phyloP scores from a whole-genome alignment of 306 rosid genomes.

The Vigna unguiculata region DNA sequence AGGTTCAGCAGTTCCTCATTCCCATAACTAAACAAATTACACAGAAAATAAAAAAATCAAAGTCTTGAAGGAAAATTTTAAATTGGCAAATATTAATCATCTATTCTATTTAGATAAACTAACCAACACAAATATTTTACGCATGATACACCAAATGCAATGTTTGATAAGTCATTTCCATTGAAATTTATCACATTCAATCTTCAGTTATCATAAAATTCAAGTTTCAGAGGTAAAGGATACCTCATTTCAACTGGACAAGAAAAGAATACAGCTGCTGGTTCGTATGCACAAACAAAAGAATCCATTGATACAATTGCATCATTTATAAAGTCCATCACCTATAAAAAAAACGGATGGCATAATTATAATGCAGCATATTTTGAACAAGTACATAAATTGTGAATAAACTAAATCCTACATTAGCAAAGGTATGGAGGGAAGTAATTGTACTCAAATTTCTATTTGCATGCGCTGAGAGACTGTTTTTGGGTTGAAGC shows the following conservation, averaged over 20 bases:
- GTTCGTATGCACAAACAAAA: slow-evolving; percentile 67
- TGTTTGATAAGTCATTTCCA: slow-evolving; percentile 19
- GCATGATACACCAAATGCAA: slow-evolving; percentile 22
- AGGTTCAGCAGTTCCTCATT: slow-evolving; percentile 78
- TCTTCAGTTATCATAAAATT: slow-evolving; percentile 19
- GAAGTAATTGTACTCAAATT: neutral
- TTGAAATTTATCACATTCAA: slow-evolving; percentile 31
- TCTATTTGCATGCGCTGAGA: too few species aligned
- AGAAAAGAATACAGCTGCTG: slow-evolving; percentile 78
- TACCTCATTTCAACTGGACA: slow-evolving; percentile 87
- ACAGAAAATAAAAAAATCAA: slow-evolving; percentile 35
- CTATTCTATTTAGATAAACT: slow-evolving; percentile 12
- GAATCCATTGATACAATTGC: slow-evolving; percentile 86
- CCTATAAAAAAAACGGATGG: slow-evolving; percentile 57
- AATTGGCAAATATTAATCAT: slow-evolving; percentile 6
- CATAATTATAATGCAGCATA: slow-evolving; percentile 38
- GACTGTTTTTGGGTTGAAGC: too few species aligned
- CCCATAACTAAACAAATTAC: slow-evolving; percentile 67
- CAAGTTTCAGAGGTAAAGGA: slow-evolving; percentile 24
- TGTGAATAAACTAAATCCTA: slow-evolving; percentile 28
- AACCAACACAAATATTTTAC: slow-evolving; percentile 23
- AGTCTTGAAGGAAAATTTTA: neutral
- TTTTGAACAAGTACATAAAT: slow-evolving; percentile 35
- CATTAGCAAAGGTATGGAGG: neutral
- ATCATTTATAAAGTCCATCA: slow-evolving; percentile 94